phyloP scores from a whole-genome alignment of 164 flowering plant species.

The Hamamelis virginiana region DNA sequence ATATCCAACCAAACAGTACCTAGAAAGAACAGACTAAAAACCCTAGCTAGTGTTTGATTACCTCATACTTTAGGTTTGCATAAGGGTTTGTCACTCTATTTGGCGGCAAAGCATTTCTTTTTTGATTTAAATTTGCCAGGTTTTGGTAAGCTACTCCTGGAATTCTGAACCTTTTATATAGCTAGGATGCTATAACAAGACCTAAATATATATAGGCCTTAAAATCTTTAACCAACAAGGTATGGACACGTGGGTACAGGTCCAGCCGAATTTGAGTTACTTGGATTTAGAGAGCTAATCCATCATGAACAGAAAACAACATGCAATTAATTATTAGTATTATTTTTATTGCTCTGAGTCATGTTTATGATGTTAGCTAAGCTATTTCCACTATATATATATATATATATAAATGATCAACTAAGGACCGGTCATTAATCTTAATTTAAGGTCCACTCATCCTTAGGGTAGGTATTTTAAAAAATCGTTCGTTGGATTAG shows the following conservation, averaged over 20 bases:
- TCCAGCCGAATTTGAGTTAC: too few relatives aligned
- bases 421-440: too few relatives aligned
- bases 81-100: slow-evolving; percentile 20
- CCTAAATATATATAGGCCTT: background rate
- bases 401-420: too few relatives aligned
- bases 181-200: background rate
- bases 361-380: too few relatives aligned
- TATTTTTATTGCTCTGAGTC: too few relatives aligned
- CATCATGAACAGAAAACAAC: background rate
- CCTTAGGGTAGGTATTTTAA: too few relatives aligned
- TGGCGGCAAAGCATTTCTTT: slow-evolving; percentile 17
- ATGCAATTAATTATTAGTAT: too few relatives aligned
- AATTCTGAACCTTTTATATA: background rate
- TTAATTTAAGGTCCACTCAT: too few relatives aligned
- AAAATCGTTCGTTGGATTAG: too few relatives aligned
- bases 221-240: background rate
- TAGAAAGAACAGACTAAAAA: slow-evolving; percentile 5
- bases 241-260: background rate
- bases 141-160: background rate
- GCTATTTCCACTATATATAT: too few relatives aligned
- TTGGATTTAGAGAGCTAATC: background rate
- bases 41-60: slow-evolving; percentile 12
- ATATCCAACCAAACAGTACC: slow-evolving; percentile 4
- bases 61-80: slow-evolving; percentile 11
- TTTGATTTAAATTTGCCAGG: slow-evolving; percentile 11